A percentile compares a stretch with the other conserved stretches of the same genome.
Conservation (phyloP, 345 rosid species). For the Ceriops zippeliana region DNA sequence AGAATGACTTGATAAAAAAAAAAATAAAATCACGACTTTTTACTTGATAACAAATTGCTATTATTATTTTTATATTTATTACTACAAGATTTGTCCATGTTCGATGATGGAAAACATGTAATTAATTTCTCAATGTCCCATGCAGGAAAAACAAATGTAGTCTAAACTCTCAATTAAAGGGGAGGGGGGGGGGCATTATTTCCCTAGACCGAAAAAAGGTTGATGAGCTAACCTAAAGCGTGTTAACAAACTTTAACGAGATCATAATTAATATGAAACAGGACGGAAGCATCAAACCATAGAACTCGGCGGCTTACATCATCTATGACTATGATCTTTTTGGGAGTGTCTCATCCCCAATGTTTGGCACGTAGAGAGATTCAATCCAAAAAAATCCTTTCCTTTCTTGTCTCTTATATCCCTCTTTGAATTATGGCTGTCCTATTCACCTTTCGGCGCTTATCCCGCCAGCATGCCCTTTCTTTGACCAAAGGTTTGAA, state of each 20-base stretch:
- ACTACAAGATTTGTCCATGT: not conserved
- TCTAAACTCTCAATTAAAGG: conserved; percentile 23
- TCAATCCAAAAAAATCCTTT: conserved; percentile 21
- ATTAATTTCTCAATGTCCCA: not conserved
- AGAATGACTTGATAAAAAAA: too few species aligned
- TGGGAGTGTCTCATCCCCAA: conserved; percentile 3
- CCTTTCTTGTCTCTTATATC: conserved; percentile 33
- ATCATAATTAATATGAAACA: conserved; percentile 17
- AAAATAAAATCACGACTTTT: too few species aligned
- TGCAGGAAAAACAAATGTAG: not conserved
- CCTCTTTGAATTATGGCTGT: conserved; percentile 15
- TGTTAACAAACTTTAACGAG: conserved; percentile 22
- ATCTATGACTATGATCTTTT: not conserved
- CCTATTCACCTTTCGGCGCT: conserved; percentile 49
- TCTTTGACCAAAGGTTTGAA: conserved; percentile 30
- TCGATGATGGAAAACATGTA: not conserved
- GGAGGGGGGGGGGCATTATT: not conserved
- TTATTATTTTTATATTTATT: not conserved
- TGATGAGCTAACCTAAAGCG: conserved; percentile 11
- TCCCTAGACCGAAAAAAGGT: conserved; percentile 13
- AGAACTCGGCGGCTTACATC: not conserved
- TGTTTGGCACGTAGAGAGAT: not conserved
- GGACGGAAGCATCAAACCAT: conserved; percentile 23
- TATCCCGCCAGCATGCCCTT: conserved; percentile 19
- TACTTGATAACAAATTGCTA: too few species aligned